Base-by-base conservation (phyloP, 163 green algal species). In the Scenedesmus sp. region DNA sequence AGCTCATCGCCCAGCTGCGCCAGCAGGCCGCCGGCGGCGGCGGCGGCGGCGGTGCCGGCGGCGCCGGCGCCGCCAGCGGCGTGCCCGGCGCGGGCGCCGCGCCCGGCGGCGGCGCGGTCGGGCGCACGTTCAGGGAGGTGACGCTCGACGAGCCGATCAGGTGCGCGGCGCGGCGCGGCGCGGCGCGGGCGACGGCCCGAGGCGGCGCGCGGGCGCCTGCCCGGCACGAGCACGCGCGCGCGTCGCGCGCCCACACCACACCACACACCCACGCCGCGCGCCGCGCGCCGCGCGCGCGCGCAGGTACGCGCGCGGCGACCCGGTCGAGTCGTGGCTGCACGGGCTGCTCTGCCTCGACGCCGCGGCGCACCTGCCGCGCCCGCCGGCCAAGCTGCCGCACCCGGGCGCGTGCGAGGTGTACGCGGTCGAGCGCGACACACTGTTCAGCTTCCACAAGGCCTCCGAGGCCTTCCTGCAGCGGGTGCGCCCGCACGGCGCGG, bases 291-390 rank as follows among this genome's bases (percentile, higher is more conserved):
- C 39, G 6, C 39, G 6, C 39, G 39, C 39, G 10, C 39, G 15
- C 87, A 94, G 92, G 60, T 99, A 99, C 82, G 91, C 93, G 0
- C 78, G 86, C 10, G 92, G 92, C 10, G 96, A 99, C 86, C 83
- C 86, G 17, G 89, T 98, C 34, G 96, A 99, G 89, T 75, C 73
- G 14, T 99, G 96, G 96, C 89, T 99, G 56, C 90, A 98, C 83
- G 85, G 92, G 54, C 83, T 98, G 80, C 89, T 99, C 75, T 98
- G 95, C 85, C 87, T 99, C 78, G 90, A 98, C 81, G 95, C 96
- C 2, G 91, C 89, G 3, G 85, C 94, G 56, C 86, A 95, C 78
- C 71, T 98, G 51, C 93, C 96, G 2, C 81, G 81, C 22, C 85
- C 84, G 42, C 92, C 92, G 3, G 56, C 83, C 7, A 78, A 84